phyloP scores from a whole-genome alignment of 495 filamentous ascomycete species.

The Penicillium pancosmium region DNA sequence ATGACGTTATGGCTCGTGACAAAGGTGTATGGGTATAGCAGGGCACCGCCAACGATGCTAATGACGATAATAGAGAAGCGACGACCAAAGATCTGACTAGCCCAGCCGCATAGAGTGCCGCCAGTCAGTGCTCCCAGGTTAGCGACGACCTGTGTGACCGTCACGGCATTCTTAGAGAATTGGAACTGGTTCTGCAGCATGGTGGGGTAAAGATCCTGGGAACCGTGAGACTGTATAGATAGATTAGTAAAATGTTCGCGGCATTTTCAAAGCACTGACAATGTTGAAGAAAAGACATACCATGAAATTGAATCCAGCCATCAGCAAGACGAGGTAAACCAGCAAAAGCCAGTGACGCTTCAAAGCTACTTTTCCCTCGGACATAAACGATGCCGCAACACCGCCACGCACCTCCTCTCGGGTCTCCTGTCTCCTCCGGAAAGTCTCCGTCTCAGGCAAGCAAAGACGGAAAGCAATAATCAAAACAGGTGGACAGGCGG shows the following conservation, averaged over 20 bases:
- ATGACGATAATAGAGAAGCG: conserved; percentile 80
- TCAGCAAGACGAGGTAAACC: conserved; percentile 78
- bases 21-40: conserved; percentile 83
- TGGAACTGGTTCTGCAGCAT: conserved; percentile 78
- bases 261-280: not conserved
- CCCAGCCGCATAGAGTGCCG: conserved; percentile 77
- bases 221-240: conserved; percentile 67
- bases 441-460: conserved; percentile 76
- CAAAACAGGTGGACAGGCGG: conserved; percentile 74
- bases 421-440: conserved; percentile 61
- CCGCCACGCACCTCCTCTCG: conserved; percentile 50
- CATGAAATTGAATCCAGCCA: conserved; percentile 94
- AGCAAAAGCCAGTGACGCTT: conserved; percentile 78
- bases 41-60: conserved; percentile 72
- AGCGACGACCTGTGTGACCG: conserved; percentile 81
- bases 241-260: not conserved
- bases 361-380: conserved; percentile 75
- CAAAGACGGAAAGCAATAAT: conserved; percentile 78
- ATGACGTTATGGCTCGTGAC: conserved; percentile 63
- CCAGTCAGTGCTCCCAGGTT: conserved; percentile 81
- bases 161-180: conserved; percentile 71
- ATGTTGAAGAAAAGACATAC: conserved; percentile 28
- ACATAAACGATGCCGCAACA: conserved; percentile 64
- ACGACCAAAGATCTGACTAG: conserved; percentile 78
- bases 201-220: conserved; percentile 89